A percentile compares a stretch with the other conserved stretches of the same genome.
These are phyloP conservation scores for Aspergillus puulaauensis DNA, from an alignment of 2,329 filamentous ascomycete genomes.

Conservation along the genomic window DNA sequence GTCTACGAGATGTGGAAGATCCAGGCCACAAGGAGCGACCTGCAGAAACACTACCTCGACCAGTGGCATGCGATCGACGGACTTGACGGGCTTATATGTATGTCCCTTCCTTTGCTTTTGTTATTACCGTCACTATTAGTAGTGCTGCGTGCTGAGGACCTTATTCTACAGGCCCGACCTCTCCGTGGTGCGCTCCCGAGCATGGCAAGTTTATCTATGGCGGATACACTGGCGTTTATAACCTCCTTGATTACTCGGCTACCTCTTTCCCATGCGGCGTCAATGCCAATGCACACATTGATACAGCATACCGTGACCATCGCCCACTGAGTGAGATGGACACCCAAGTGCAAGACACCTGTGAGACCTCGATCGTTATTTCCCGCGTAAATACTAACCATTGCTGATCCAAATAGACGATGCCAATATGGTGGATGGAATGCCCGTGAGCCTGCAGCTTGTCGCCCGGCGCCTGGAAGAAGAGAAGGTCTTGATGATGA, in stretches of 20 bases:
- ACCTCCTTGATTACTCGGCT: conserved; percentile 20
- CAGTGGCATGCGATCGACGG: conserved; percentile 11
- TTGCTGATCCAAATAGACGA: not conserved
- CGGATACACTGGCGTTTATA: conserved; percentile 22
- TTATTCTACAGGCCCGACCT: conserved; percentile 14
- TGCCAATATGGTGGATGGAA: conserved; percentile 15
- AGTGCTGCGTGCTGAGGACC: not conserved
- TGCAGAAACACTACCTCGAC: conserved; percentile 32
- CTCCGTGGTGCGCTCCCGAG: conserved; percentile 20
- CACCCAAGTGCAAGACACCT: conserved; percentile 6
- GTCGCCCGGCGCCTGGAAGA: conserved; percentile 32
- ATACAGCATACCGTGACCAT: conserved; percentile 1
- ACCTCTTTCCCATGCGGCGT: conserved; percentile 22
- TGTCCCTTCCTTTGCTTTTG: conserved; percentile 1
- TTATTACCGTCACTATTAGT: not conserved
- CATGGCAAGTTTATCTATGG: conserved; percentile 18
- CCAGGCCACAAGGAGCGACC: conserved; percentile 45
- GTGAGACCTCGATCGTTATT: conserved; percentile 2
- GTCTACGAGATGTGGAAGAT: conserved; percentile 50
- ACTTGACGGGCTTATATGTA: conserved; percentile 16
- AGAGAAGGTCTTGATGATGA: conserved; percentile 38
- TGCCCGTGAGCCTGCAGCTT: conserved; percentile 31
- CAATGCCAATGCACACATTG: conserved; percentile 11
- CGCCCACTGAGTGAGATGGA: conserved; percentile 11
- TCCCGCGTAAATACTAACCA: not conserved